Percentiles rank a stretch among this genome's conserved stretches.
Conservation (phyloP, 768 basidiomycete species). For the Mycena crocata region DNA sequence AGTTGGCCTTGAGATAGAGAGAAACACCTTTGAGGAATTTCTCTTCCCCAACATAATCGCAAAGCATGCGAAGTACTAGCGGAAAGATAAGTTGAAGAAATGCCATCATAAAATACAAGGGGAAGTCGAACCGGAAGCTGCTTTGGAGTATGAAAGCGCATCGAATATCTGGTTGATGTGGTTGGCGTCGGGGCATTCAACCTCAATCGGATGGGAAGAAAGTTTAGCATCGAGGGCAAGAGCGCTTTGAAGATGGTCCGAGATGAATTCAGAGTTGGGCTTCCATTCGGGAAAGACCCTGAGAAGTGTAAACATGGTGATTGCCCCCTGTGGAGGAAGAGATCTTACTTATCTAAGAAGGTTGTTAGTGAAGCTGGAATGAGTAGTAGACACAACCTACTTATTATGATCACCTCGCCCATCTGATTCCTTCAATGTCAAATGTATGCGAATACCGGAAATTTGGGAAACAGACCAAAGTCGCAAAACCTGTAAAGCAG, state of each 20-base stretch:
- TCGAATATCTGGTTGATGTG: conserved; percentile 95
- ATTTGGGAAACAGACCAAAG: conserved; percentile 63
- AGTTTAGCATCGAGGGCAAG: conserved; percentile 85
- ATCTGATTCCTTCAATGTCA: conserved; percentile 55
- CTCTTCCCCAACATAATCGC: conserved; percentile 89
- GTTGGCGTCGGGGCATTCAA: conserved; percentile 88
- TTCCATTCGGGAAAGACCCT: conserved; percentile 90
- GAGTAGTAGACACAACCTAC: conserved; percentile 50
- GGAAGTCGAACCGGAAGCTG: conserved; percentile 71
- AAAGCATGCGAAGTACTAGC: conserved; percentile 94
- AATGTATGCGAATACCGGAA: background rate
- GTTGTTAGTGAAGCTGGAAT: conserved; percentile 8
- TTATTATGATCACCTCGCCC: conserved; percentile 89
- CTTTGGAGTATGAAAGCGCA: conserved; percentile 87
- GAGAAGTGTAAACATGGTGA: conserved; percentile 16
- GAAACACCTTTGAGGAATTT: conserved; percentile 90
- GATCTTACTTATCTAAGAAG: conserved; percentile 63
- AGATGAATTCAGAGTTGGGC: conserved; percentile 84
- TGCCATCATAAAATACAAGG: background rate
- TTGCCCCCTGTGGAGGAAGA: background rate
- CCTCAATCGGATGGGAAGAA: conserved; percentile 94
- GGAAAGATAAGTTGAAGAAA: background rate
- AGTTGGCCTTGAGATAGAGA: conserved; percentile 88
- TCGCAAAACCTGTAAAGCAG: conserved; percentile 75
- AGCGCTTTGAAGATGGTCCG: conserved; percentile 80